phyloP scores from a whole-genome alignment of 2,329 filamentous ascomycete species.

The Ascochyta fabae region DNA sequence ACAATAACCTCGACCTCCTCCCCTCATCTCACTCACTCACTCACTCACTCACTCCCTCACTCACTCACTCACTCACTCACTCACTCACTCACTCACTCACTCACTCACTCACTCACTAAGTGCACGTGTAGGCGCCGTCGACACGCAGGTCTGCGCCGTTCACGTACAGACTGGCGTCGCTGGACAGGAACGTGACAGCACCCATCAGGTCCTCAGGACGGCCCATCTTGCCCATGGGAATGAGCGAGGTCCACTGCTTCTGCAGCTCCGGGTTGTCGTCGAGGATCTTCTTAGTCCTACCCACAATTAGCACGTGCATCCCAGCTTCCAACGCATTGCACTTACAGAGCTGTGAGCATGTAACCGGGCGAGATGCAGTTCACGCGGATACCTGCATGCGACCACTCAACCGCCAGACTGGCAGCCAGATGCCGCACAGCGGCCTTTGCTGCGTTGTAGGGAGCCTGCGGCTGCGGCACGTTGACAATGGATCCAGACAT shows the following conservation, averaged over 20 bases:
- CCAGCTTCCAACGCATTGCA: slow-evolving; percentile 12
- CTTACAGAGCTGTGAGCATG: slow-evolving; percentile 92
- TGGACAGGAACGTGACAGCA: slow-evolving; percentile 84
- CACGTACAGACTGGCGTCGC: slow-evolving; percentile 66
- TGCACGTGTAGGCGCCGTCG: slow-evolving; percentile 88
- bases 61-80: neutral
- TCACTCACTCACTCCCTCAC: neutral
- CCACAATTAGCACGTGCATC: slow-evolving; percentile 19
- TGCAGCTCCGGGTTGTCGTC: slow-evolving; percentile 91
- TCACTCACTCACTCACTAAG: slow-evolving; percentile 49
- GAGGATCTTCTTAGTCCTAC: slow-evolving; percentile 88
- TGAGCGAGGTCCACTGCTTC: slow-evolving; percentile 88
- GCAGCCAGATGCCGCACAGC: slow-evolving; percentile 87
- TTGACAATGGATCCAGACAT: slow-evolving; percentile 96
- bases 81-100: neutral
- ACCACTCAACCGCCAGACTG: slow-evolving; percentile 94
- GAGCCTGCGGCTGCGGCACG: slow-evolving; percentile 89
- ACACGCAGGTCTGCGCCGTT: slow-evolving; percentile 77
- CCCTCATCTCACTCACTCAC: neutral
- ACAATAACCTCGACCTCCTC: neutral
- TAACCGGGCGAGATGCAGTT: slow-evolving; percentile 97
- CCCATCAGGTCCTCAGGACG: slow-evolving; percentile 91
- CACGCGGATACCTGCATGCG: slow-evolving; percentile 82
- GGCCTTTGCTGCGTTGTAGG: slow-evolving; percentile 93
- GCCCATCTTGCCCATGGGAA: slow-evolving; percentile 93